These are phyloP conservation scores for Suhomyces canberraensis DNA, from an alignment of 805 yeast genomes.

Conservation along the genomic window DNA sequence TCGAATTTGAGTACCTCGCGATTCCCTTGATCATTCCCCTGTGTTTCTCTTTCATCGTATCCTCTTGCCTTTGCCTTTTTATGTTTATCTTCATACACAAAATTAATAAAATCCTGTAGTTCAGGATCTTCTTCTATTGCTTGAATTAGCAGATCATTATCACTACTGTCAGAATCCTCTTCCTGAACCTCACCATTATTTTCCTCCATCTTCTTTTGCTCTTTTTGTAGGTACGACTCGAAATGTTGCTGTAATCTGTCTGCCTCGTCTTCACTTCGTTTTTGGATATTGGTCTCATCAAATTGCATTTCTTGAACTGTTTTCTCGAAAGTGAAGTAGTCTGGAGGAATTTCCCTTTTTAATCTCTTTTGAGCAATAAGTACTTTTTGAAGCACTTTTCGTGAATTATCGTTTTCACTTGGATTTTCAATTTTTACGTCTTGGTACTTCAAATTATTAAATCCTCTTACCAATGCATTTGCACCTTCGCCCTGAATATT, in stretches of 20 bases:
- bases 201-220: neutral
- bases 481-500: neutral
- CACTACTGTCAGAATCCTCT: slow-evolving; percentile 1
- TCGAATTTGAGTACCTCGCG: no score
- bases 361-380: slow-evolving; percentile 3
- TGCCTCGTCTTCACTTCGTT: slow-evolving; percentile 2
- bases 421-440: neutral
- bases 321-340: neutral
- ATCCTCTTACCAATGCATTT: neutral
- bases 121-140: slow-evolving; percentile 3
- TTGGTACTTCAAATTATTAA: neutral
- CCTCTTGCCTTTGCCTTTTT: slow-evolving; percentile 1
- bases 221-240: slow-evolving; percentile 1
- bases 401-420: neutral
- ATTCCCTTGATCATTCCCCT: no score
- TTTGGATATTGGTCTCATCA: neutral
- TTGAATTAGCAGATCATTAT: neutral
- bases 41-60: neutral
- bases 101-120: slow-evolving; percentile 10
- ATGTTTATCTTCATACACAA: slow-evolving; percentile 3
- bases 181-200: slow-evolving; percentile 1
- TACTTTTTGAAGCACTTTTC: slow-evolving; percentile 3
- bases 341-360: neutral
- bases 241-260: slow-evolving; percentile 1
- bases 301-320: neutral